These are phyloP conservation scores for Nasturtium officinale DNA, from an alignment of 345 rosid species.

Conservation along the genomic window DNA sequence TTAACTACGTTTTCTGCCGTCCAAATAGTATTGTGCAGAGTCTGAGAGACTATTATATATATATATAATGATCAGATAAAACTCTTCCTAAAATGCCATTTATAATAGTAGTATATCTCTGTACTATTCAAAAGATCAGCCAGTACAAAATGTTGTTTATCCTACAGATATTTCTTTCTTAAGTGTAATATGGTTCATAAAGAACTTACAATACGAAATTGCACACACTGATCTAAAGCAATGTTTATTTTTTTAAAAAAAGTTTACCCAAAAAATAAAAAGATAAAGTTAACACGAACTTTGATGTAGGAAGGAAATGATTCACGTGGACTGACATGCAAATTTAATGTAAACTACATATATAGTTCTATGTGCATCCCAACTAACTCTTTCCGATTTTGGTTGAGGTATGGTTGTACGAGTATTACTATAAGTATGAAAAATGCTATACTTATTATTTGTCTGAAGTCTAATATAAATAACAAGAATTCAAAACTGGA, in stretches of 20 bases:
- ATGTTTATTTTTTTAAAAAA: neutral
- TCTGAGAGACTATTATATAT: too few species aligned
- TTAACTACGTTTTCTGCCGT: conserved; percentile 33
- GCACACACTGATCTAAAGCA: neutral
- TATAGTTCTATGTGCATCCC: conserved; percentile 34
- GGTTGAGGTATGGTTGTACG: conserved; percentile 36
- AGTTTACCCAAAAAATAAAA: neutral
- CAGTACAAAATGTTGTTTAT: too few species aligned
- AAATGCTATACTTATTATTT: neutral
- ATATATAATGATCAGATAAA: neutral
- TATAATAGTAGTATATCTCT: neutral
- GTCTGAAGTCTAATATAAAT: neutral
- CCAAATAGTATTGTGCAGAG: conserved; percentile 20
- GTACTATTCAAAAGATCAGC: too few species aligned
- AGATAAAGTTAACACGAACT: conserved; percentile 37
- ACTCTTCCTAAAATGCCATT: neutral
- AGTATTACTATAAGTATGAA: neutral
- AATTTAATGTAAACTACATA: conserved; percentile 36
- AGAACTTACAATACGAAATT: neutral
- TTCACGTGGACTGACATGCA: conserved; percentile 45
- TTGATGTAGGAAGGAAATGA: conserved; percentile 27
- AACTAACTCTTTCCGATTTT: conserved; percentile 36
- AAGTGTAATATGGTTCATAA: too few species aligned
- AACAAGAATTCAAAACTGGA: neutral
- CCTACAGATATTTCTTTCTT: neutral